These are phyloP conservation scores for Peronospora destructor DNA, from an alignment of 352 stramenopile genomes.

Conservation along the genomic window DNA sequence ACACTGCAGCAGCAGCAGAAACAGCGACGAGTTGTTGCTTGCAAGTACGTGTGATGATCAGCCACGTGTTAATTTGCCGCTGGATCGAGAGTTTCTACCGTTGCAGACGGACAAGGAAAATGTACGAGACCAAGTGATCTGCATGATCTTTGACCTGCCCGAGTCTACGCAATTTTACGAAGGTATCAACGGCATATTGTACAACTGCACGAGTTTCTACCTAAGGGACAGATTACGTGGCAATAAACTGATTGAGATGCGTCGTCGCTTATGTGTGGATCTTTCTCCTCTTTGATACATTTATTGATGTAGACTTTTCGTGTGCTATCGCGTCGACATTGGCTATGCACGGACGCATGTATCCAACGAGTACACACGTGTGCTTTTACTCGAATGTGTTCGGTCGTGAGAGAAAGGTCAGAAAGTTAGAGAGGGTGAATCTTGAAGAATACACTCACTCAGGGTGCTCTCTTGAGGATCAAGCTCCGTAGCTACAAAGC, in stretches of 20 bases:
- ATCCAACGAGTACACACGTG: conserved; percentile 70
- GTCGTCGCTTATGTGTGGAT: no score
- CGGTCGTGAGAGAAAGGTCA: conserved; percentile 76
- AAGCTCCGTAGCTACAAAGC: conserved; percentile 2
- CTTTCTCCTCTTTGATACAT: no score
- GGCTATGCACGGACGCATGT: conserved; percentile 85
- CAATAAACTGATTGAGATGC: no score
- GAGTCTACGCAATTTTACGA: conserved; percentile 67
- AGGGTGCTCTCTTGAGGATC: conserved; percentile 11
- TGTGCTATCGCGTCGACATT: conserved; percentile 73
- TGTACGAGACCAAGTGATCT: conserved; percentile 77
- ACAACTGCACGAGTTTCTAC: no score
- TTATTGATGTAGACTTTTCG: conserved; percentile 54
- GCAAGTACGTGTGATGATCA: conserved; percentile 19
- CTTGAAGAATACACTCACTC: conserved; percentile 25
- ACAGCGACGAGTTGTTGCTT: conserved; percentile 25
- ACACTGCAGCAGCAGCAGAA: conserved; percentile 21
- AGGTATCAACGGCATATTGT: conserved; percentile 29
- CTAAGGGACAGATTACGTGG: no score
- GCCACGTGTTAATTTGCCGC: conserved; percentile 30
- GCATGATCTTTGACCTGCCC: conserved; percentile 81
- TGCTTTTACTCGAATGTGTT: conserved; percentile 88
- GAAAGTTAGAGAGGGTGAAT: conserved; percentile 12
- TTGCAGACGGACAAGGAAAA: conserved; percentile 37
- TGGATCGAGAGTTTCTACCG: conserved; percentile 45